Evolutionary conservation across 768 basidiomycete genomes (phyloP).

Genomic region (Pholiota conissans): DNA sequence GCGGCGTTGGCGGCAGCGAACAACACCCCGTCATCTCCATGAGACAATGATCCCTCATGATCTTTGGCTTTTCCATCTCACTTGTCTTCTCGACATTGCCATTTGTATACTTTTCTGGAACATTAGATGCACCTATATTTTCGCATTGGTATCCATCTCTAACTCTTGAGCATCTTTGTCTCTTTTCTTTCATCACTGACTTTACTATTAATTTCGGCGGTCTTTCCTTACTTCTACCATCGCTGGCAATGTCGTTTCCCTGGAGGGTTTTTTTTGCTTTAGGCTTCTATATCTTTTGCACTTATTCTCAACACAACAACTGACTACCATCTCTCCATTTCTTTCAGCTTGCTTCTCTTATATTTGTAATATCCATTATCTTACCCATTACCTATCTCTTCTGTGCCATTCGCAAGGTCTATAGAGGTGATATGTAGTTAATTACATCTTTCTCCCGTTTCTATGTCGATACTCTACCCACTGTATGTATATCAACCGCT

Average conservation of each 20-base stretch:
- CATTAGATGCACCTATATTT: neutral
- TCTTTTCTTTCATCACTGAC: slow-evolving; percentile 1
- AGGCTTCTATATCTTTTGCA: slow-evolving; percentile 9
- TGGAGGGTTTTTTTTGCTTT: slow-evolving; percentile 13
- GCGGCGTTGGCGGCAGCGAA: slow-evolving; percentile 23
- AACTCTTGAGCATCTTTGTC: neutral
- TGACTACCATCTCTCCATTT: slow-evolving; percentile 13
- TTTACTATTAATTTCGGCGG: slow-evolving; percentile 3
- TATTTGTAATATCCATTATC: slow-evolving; percentile 20
- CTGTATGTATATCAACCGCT: slow-evolving; percentile 24
- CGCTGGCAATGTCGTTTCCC: slow-evolving; percentile 19
- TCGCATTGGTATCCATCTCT: neutral
- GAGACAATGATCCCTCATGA: neutral
- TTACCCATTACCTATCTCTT: slow-evolving; percentile 16
- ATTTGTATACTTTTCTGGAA: neutral
- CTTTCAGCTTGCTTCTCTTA: slow-evolving; percentile 9
- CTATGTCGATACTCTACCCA: slow-evolving; percentile 19
- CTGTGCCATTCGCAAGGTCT: slow-evolving; percentile 9
- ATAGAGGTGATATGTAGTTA: slow-evolving; percentile 12
- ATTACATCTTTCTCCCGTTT: slow-evolving; percentile 18
- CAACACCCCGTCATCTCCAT: slow-evolving; percentile 29
- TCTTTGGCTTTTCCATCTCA: slow-evolving; percentile 6
- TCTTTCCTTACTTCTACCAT: slow-evolving; percentile 13
- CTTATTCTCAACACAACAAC: slow-evolving; percentile 11
- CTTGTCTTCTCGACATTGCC: neutral